Evolutionary conservation across 2,329 filamentous ascomycete species (phyloP), one percentile per base, ranked within the genome.

Genomic region (Diplodia mutila): DNA sequence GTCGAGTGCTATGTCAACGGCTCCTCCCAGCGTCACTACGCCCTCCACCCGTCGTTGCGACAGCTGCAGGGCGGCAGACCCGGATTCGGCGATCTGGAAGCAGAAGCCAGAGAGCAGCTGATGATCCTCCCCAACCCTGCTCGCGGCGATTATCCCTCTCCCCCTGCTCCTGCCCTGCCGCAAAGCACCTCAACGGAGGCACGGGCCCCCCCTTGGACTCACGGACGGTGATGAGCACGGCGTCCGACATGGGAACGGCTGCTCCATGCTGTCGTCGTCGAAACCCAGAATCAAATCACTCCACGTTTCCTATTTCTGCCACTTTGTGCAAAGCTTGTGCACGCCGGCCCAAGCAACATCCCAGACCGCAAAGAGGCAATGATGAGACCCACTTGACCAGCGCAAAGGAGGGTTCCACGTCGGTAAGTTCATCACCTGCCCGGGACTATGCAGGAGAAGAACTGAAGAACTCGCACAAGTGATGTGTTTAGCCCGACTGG

Each of bases 71-170:
- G 42, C 18, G 4, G 16, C 16, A 2, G n/a, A 23, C 27, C 54
- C 11, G 59, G 59, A 32, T 61, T 51, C 27, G 59, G 14, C 42
- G 59, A 63, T 63, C 59, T 46, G 46, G 18, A n/a, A 27, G 18
- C 8, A 25, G 59, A 51, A 51, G 42, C n/a, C 39, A 49, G 16
- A 42, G 39, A 46, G 57, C 57, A 61, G 57, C 23, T 37, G 59
- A 37, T 51, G 59, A 63, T 63, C 59, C 59, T 37, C 59, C 46
- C 46, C 59, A 63, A 51, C 42, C 59, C 46, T 63, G 59, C 27
- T 37, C 42, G 29, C 27, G 59, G 21, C 59, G 46, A 49, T 37
- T 32, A 27, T n/a, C 12, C 42, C 42, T 21, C 18, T 23, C 11
- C 27, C 42, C 59, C 46, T 34, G 9, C 23, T 37, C 11, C 11